phyloP scores from a whole-genome alignment of 2,329 filamentous ascomycete genomes.

The Colletotrichum higginsianum region DNA sequence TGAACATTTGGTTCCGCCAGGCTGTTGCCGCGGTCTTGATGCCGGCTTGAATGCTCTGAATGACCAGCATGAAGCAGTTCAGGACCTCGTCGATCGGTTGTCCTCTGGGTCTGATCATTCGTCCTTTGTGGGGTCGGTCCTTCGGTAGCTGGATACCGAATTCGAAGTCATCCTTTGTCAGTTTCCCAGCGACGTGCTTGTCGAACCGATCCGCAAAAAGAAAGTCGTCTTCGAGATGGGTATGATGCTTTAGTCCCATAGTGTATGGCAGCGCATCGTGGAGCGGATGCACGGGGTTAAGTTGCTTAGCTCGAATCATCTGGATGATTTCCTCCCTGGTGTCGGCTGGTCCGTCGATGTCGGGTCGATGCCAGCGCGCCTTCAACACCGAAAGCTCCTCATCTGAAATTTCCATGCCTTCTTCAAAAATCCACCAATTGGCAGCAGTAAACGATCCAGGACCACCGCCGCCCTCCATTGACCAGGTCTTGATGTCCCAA shows the following conservation, averaged over 20 bases:
- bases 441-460: slow-evolving; percentile 10
- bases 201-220: neutral
- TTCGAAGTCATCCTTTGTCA: slow-evolving; percentile 43
- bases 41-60: slow-evolving; percentile 41
- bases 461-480: slow-evolving; percentile 11
- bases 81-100: slow-evolving; percentile 43
- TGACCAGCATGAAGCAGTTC: slow-evolving; percentile 43
- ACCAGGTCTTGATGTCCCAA: slow-evolving; percentile 26
- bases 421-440: slow-evolving; percentile 25
- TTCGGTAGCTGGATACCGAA: slow-evolving; percentile 42
- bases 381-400: neutral
- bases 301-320: neutral
- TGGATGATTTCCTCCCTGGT: slow-evolving; percentile 3
- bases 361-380: neutral
- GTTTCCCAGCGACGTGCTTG: slow-evolving; percentile 7
- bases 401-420: neutral
- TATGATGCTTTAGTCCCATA: slow-evolving; percentile 8
- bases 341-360: neutral
- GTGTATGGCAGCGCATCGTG: neutral
- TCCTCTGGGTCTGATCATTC: slow-evolving; percentile 38
- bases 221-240: neutral
- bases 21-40: slow-evolving; percentile 19
- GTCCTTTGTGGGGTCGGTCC: slow-evolving; percentile 37
- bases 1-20: slow-evolving; percentile 8
- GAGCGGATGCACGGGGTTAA: neutral